Evolutionary conservation across 257 asterid genomes (phyloP).

Genomic region (Pogostemon cablin): DNA sequence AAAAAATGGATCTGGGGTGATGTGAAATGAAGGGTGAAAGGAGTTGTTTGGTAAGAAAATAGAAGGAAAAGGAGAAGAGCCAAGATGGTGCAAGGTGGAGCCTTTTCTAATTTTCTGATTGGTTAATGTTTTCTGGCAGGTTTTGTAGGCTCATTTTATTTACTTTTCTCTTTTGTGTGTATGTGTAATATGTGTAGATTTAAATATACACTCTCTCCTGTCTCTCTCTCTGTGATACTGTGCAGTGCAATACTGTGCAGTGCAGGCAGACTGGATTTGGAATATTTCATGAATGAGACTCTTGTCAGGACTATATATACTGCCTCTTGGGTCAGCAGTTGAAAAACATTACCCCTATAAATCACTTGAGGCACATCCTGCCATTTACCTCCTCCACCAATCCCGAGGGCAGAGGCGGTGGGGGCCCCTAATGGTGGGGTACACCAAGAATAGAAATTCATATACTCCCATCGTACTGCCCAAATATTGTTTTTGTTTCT

Average conservation of each 20-base stretch:
- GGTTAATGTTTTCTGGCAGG: conserved; percentile 27
- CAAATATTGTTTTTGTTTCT: too few species aligned
- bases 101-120: conserved; percentile 34
- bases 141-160: conserved; percentile 24
- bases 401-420: too few species aligned
- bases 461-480: too few species aligned
- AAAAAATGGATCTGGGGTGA: conserved; percentile 39
- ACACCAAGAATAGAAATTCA: too few species aligned
- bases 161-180: neutral
- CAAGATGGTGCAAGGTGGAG: conserved; percentile 45
- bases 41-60: conserved; percentile 37
- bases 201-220: conserved; percentile 34
- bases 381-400: too few species aligned
- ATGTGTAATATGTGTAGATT: conserved; percentile 22
- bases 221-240: conserved; percentile 39
- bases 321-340: conserved; percentile 11
- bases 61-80: conserved; percentile 18
- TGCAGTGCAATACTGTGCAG: conserved; percentile 41
- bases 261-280: conserved; percentile 45
- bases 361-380: too few species aligned
- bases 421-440: too few species aligned
- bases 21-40: conserved; percentile 26
- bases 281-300: conserved; percentile 43
- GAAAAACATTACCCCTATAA: conserved; percentile 22
- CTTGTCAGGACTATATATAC: conserved; percentile 39